Conservation (phyloP, 306 rosid genomes). For the Cicer yamashitae region DNA sequence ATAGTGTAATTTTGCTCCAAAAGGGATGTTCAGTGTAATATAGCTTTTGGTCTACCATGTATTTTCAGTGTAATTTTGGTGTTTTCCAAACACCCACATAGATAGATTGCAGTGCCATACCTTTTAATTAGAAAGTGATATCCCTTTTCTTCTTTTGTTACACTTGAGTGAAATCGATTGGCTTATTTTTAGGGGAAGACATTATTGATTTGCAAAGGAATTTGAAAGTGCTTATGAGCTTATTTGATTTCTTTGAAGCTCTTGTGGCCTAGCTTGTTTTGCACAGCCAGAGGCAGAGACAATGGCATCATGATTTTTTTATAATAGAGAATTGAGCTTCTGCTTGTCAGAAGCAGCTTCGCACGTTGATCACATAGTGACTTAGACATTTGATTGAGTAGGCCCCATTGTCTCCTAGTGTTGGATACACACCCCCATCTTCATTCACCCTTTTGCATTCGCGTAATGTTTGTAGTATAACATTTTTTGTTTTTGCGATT, state of each 20-base stretch:
- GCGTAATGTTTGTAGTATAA: no score
- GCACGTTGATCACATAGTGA: no score
- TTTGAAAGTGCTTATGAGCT: neutral
- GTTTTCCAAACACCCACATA: neutral
- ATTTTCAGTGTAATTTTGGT: no score
- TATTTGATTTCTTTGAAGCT: neutral
- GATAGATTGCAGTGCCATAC: neutral
- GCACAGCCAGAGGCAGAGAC: neutral
- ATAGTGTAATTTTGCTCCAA: no score
- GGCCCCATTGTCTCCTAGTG: no score
- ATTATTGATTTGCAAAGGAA: neutral
- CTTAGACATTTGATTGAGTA: no score
- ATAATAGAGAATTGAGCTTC: constrained; percentile 7
- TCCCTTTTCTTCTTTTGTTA: neutral
- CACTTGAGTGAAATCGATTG: neutral
- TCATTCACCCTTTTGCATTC: no score
- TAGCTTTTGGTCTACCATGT: no score
- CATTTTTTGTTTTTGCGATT: no score
- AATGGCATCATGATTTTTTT: neutral
- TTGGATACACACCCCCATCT: no score
- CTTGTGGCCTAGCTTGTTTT: neutral
- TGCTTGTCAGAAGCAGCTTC: neutral
- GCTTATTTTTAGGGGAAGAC: neutral
- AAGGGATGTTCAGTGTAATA: no score
- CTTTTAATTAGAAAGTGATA: neutral